Evolutionary conservation across 202 grass and related monocot species (phyloP).

Genomic region (Setaria viridis): DNA sequence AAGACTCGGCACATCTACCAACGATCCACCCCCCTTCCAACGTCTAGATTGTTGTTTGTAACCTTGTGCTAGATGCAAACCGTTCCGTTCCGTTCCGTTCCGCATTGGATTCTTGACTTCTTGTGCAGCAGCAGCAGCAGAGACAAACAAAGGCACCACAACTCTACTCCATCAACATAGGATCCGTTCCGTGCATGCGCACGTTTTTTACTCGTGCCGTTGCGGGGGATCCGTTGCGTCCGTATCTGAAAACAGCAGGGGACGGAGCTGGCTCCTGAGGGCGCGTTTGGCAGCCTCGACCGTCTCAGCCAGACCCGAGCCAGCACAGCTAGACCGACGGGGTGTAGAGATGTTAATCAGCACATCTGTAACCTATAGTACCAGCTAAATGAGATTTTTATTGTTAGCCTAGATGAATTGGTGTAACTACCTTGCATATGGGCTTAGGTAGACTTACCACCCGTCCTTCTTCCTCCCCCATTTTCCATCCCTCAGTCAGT

Average conservation of each 20-base stretch:
- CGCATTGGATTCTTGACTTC: slow-evolving; percentile 59
- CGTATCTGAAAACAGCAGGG: background rate
- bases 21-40: slow-evolving; percentile 28
- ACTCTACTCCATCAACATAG: background rate
- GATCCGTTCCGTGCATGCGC: slow-evolving; percentile 44
- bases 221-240: background rate
- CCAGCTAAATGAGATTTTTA: no score
- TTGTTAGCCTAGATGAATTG: no score
- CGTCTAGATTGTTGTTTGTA: slow-evolving; percentile 15
- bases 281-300: no score
- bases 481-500: no score
- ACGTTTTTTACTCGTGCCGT: slow-evolving; percentile 17
- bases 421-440: no score
- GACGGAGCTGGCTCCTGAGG: no score
- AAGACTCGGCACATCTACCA: slow-evolving; percentile 18
- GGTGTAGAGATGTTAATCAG: no score
- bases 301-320: no score
- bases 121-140: background rate
- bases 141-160: background rate
- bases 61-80: background rate
- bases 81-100: background rate
- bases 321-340: no score
- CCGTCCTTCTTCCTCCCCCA: no score
- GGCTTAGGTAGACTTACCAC: no score
- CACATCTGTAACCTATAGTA: no score